Conservation (phyloP, 306 rosid genomes). For the Boehmeria nivea region DNA sequence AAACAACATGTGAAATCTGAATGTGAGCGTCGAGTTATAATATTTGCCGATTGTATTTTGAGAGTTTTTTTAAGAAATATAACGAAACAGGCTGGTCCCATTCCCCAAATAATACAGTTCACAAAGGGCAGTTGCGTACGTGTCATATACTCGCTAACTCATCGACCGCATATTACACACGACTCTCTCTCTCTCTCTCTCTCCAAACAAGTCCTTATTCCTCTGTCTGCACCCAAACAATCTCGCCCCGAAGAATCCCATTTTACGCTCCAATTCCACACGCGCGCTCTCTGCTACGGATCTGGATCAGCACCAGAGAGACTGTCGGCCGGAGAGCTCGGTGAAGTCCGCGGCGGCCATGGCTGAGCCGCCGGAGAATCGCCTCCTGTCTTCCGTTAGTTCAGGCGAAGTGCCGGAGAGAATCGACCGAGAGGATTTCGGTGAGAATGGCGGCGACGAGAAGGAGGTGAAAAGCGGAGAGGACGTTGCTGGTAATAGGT, state of each 20-base stretch:
- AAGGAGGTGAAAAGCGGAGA: conserved; percentile 22
- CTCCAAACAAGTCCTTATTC: neutral
- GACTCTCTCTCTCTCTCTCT: neutral
- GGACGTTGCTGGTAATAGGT: conserved; percentile 23
- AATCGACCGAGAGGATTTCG: conserved; percentile 19
- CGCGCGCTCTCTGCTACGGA: conserved; percentile 14
- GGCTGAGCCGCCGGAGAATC: conserved; percentile 43
- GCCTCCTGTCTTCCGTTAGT: conserved; percentile 30
- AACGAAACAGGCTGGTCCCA: no score
- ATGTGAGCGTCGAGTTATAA: no score
- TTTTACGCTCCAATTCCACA: neutral
- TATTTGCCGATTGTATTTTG: no score
- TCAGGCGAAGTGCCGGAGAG: conserved; percentile 35
- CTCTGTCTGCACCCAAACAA: neutral
- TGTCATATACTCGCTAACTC: neutral
- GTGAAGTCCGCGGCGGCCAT: conserved; percentile 32
- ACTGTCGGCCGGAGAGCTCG: conserved; percentile 8
- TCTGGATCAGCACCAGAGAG: conserved; percentile 34
- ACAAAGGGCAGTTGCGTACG: neutral
- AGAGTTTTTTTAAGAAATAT: no score
- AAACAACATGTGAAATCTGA: no score
- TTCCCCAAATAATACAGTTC: neutral
- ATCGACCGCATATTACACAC: neutral
- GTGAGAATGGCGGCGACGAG: conserved; percentile 19
- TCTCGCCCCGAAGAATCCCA: neutral